Evolutionary conservation across 345 rosid species (phyloP).

Genomic region (Sonneratia caseolaris): DNA sequence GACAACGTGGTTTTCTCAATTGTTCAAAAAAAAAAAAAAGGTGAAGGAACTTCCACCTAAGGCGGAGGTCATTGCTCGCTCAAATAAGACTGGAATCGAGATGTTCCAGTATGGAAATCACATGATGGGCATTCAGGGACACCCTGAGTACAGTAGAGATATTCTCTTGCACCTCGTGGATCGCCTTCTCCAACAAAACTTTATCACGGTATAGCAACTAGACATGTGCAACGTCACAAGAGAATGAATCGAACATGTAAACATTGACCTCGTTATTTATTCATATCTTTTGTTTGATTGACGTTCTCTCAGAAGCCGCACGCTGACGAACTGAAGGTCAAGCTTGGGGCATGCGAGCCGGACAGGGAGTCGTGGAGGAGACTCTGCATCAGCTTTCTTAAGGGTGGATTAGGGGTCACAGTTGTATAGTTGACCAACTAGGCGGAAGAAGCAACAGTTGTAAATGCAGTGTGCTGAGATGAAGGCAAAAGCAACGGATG

Average conservation of each 20-base stretch:
- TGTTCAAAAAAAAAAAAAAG: conserved; percentile 12
- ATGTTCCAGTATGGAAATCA: conserved; percentile 53
- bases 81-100: conserved; percentile 44
- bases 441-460: too few relatives aligned
- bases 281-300: not conserved
- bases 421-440: not conserved
- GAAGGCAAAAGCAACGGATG: too few relatives aligned
- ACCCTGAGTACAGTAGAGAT: conserved; percentile 59
- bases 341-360: conserved; percentile 29
- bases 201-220: conserved; percentile 22
- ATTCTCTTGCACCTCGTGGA: conserved; percentile 44
- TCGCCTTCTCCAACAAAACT: conserved; percentile 28
- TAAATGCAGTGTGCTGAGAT: too few relatives aligned
- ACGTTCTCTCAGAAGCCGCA: conserved; percentile 24
- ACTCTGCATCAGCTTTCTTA: conserved; percentile 50
- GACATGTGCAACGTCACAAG: not conserved
- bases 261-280: too few relatives aligned
- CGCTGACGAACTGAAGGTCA: conserved; percentile 38
- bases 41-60: conserved; percentile 37
- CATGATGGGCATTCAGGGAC: conserved; percentile 79
- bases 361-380: conserved; percentile 47
- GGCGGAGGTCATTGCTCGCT: conserved; percentile 49
- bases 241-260: not conserved
- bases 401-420: conserved; percentile 19
- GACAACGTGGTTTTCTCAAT: not conserved